Conservation (phyloP, 352 stramenopile genomes). For the Plasmopara muralis region DNA sequence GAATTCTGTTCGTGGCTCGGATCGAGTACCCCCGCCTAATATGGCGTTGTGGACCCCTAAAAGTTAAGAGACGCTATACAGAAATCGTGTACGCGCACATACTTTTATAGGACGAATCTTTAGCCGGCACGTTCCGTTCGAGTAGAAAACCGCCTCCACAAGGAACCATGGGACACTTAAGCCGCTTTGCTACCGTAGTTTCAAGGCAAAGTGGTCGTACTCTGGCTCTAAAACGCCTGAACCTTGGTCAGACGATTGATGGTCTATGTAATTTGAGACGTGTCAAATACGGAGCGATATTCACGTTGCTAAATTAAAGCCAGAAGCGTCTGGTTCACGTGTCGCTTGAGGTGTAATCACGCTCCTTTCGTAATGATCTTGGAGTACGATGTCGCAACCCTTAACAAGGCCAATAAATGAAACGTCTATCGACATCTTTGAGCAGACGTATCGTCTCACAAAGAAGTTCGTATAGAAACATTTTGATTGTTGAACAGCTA, state of each 20-base stretch:
- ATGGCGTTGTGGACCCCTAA: conserved; percentile 30
- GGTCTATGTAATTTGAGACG: conserved; percentile 22
- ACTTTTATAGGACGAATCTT: conserved; percentile 18
- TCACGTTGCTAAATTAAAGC: too few species aligned
- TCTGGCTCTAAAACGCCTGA: conserved; percentile 29
- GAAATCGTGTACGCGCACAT: conserved; percentile 49
- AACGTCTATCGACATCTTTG: too few species aligned
- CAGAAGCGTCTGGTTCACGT: too few species aligned
- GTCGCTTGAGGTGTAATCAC: too few species aligned
- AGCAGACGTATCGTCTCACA: too few species aligned
- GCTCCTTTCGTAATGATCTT: too few species aligned
- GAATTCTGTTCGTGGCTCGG: conserved; percentile 29
- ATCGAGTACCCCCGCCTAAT: conserved; percentile 56
- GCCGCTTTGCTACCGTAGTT: conserved; percentile 32
- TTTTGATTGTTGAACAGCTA: too few species aligned
- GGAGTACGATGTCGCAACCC: too few species aligned
- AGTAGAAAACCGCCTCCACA: conserved; percentile 23
- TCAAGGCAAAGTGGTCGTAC: conserved; percentile 38
- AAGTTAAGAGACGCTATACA: conserved; percentile 52
- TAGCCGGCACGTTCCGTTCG: conserved; percentile 28
- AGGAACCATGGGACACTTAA: conserved; percentile 44
- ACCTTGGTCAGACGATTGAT: conserved; percentile 30
- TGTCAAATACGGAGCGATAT: conserved; percentile 37
- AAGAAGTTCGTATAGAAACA: too few species aligned
- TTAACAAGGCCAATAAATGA: too few species aligned